phyloP scores from a whole-genome alignment of 495 filamentous ascomycete genomes.

The Copromyces sp. region DNA sequence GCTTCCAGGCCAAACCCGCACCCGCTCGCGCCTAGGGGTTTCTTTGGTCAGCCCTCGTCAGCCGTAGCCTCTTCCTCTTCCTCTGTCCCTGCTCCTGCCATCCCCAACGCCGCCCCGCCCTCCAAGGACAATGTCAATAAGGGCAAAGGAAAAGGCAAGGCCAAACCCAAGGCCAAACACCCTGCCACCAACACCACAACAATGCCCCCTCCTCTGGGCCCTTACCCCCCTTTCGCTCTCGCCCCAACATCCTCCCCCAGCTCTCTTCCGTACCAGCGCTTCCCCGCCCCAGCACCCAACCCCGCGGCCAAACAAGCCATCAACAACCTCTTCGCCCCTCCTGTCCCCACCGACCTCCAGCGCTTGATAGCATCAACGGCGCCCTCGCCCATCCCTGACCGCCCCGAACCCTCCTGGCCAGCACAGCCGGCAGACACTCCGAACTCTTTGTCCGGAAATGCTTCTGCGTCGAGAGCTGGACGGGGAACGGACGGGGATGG shows the following conservation, averaged over 20 bases:
- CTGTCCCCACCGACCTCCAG: neutral
- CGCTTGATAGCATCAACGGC: neutral
- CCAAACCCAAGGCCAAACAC: neutral
- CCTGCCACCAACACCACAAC: neutral
- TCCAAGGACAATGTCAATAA: neutral
- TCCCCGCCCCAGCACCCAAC: neutral
- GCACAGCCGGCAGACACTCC: neutral
- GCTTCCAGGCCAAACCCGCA: neutral
- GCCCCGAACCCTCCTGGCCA: neutral
- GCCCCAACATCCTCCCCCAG: neutral
- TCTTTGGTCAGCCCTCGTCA: neutral
- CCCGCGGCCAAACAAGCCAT: neutral
- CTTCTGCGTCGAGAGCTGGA: neutral
- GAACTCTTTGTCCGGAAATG: neutral
- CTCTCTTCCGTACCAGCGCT: neutral
- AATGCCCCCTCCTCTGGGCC: too few relatives aligned
- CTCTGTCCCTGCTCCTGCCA: neutral
- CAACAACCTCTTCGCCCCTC: neutral
- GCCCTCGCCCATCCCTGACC: neutral
- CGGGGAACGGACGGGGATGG: neutral
- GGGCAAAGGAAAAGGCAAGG: neutral
- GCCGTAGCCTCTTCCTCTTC: neutral
- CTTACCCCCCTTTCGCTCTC: neutral
- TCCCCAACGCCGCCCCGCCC: neutral
- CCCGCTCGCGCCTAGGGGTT: neutral